Base-by-base conservation (phyloP, 148 eudicot genomes). In the Cornus suecica region DNA sequence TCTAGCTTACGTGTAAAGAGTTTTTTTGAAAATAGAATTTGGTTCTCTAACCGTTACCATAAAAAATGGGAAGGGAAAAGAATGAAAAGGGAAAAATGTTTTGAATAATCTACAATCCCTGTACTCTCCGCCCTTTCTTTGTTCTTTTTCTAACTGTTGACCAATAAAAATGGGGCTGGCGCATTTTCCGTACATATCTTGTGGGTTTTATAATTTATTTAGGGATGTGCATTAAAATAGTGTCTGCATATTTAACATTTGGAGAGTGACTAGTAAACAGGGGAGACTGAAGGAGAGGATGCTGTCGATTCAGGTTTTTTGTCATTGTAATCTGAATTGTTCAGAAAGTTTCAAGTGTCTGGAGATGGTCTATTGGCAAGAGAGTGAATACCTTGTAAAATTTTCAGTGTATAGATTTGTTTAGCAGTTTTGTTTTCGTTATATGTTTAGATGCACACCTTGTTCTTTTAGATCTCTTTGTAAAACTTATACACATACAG, bases 341-440 rank as follows among this genome's bases (percentile, higher is more conserved):
- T 15, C 16, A 26, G 37, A 62, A 30, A 63, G 26, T 25, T 6
- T 16, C 41, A 4, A 68, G 31, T 30, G 68, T 0, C 15, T 8
- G 67, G 30, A 68, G 71, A 37, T 37, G 76, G 27, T 41, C 66
- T 73, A 24, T 73, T 62, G 76, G 45, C 9, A 73, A 31, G 62
- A 23, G 66, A 60, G 34, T 32, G 37, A 26, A 22, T 56, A 15
- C 29, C 34, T 72, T 31, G 25, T 22, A 4, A 69, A 52, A 25
- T 14, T 69, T 18, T 69, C 45, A 3, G 42, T 25, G 31, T 32
- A 13, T 18, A 26, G n/a, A n/a, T n/a, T n/a, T n/a, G n/a, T n/a
- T n/a, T n/a, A n/a, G n/a, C 24, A 25, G 30, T 10, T 24, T 25
- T 25, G 62, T 28, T 52, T 14, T 56, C 54, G 3, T 48, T 48